phyloP scores from a whole-genome alignment of 2,329 filamentous ascomycete species.

The Colletotrichum musae region DNA sequence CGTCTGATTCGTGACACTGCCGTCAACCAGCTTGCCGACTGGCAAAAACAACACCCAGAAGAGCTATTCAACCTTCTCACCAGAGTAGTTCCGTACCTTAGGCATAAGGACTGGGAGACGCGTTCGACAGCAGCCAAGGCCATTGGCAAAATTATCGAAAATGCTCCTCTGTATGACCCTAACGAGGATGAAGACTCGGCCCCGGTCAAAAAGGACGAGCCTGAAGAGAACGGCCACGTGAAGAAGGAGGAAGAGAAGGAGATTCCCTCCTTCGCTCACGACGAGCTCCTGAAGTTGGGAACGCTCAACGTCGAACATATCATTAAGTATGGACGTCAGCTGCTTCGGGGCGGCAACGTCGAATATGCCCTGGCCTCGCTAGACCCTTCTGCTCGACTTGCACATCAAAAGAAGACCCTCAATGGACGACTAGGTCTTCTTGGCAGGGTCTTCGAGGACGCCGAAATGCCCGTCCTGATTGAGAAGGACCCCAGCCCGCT shows the following conservation, averaged over 20 bases:
- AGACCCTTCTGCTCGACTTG: slow-evolving; percentile 84
- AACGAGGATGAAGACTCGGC: slow-evolving; percentile 77
- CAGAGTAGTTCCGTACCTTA: slow-evolving; percentile 93
- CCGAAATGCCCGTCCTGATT: slow-evolving; percentile 73
- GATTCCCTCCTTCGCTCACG: slow-evolving; percentile 56
- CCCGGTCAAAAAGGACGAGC: slow-evolving; percentile 60
- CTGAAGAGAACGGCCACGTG: slow-evolving; percentile 58
- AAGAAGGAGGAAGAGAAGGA: slow-evolving; percentile 76
- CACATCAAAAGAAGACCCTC: slow-evolving; percentile 91
- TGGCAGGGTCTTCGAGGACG: slow-evolving; percentile 88
- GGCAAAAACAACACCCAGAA: slow-evolving; percentile 97
- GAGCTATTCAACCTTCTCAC: slow-evolving; percentile 96
- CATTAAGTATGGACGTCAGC: slow-evolving; percentile 84
- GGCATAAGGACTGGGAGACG: slow-evolving; percentile 97
- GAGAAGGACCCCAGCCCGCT: slow-evolving; percentile 64
- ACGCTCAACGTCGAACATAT: slow-evolving; percentile 84
- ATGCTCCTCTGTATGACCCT: slow-evolving; percentile 90
- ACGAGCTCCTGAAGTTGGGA: slow-evolving; percentile 79
- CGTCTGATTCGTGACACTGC: slow-evolving; percentile 96
- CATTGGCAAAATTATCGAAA: slow-evolving; percentile 92
- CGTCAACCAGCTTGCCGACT: slow-evolving; percentile 95
- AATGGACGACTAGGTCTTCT: slow-evolving; percentile 85
- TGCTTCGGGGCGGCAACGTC: slow-evolving; percentile 88
- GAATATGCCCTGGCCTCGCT: slow-evolving; percentile 88
- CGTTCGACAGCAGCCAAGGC: slow-evolving; percentile 93